Percentiles rank a stretch among this genome's conserved stretches.
These are phyloP conservation scores for Amanita exitialis DNA, from an alignment of 768 basidiomycete genomes.

Conservation along the genomic window DNA sequence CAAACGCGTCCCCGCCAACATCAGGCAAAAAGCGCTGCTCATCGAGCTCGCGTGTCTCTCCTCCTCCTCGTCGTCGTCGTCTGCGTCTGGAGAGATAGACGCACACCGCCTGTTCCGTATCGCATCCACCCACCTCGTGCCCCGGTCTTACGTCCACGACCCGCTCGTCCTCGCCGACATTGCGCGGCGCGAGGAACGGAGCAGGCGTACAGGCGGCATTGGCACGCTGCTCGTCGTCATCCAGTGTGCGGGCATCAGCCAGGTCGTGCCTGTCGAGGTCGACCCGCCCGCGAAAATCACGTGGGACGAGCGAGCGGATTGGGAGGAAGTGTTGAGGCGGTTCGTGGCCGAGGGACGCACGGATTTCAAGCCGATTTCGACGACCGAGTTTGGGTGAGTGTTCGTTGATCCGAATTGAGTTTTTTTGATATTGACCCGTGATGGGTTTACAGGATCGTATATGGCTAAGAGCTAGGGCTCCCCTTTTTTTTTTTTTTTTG, in stretches of 20 bases:
- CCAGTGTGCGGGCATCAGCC: constrained; percentile 65
- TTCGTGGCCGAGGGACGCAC: constrained; percentile 65
- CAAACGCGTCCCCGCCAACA: constrained; percentile 69
- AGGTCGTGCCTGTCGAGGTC: constrained; percentile 83
- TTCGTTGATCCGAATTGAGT: too few relatives aligned
- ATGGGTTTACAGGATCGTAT: neutral
- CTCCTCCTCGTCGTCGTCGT: too few relatives aligned
- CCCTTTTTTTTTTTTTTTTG: neutral
- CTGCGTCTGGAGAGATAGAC: neutral
- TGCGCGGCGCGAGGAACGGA: constrained; percentile 70
- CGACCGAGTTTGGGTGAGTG: constrained; percentile 48
- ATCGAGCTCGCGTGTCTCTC: too few relatives aligned
- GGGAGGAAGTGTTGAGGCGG: constrained; percentile 57
- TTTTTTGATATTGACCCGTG: neutral
- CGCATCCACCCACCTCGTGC: constrained; percentile 59
- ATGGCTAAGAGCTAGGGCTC: neutral
- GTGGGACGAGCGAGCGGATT: constrained; percentile 71
- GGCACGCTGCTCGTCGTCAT: constrained; percentile 68
- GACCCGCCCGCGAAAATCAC: constrained; percentile 68
- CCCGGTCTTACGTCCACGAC: constrained; percentile 63
- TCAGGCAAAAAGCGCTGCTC: constrained; percentile 68
- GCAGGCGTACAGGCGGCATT: constrained; percentile 65
- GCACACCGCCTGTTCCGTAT: constrained; percentile 47
- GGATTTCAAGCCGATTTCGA: constrained; percentile 79
- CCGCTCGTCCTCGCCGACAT: constrained; percentile 70